Conservation (phyloP, 805 yeast genomes). For the Babjeviella inositovora region DNA sequence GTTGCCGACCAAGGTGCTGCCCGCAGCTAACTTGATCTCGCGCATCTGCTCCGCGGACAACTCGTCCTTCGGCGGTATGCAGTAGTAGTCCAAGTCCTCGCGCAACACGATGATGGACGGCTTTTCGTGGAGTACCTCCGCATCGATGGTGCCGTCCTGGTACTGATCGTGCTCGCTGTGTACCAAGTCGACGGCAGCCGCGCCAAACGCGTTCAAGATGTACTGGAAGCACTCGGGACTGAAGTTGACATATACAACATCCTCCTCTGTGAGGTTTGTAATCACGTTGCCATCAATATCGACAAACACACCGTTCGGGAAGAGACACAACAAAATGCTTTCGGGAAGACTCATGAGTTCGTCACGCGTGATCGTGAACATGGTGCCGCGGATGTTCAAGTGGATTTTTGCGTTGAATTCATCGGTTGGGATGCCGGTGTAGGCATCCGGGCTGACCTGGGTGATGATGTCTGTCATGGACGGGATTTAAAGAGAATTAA, state of each 20-base stretch:
- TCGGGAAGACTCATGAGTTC: constrained; percentile 90
- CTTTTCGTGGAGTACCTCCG: constrained; percentile 54
- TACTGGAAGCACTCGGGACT: constrained; percentile 79
- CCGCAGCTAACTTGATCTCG: constrained; percentile 57
- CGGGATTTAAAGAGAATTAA: too few relatives aligned
- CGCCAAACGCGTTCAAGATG: constrained; percentile 54
- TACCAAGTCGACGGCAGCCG: constrained; percentile 47
- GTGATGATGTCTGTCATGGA: constrained; percentile 33
- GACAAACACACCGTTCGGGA: constrained; percentile 81
- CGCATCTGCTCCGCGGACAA: constrained; percentile 43
- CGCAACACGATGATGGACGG: constrained; percentile 87
- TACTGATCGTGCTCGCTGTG: constrained; percentile 11
- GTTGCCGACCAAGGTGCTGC: constrained; percentile 42
- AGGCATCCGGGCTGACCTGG: constrained; percentile 40
- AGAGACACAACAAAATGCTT: constrained; percentile 67
- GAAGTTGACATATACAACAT: constrained; percentile 70
- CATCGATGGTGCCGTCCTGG: constrained; percentile 17
- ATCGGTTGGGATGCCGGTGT: constrained; percentile 11
- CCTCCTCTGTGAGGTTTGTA: constrained; percentile 64
- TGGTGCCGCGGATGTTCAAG: constrained; percentile 60
- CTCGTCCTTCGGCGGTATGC: constrained; percentile 61
- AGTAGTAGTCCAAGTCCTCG: constrained; percentile 89
- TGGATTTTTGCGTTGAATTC: constrained; percentile 55
- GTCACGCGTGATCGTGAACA: constrained; percentile 69
- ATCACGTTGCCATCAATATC: constrained; percentile 67